Evolutionary conservation across 2,329 filamentous ascomycete species (phyloP), one percentile per base, ranked within the genome.

Genomic region (Aureobasidium vineae): DNA sequence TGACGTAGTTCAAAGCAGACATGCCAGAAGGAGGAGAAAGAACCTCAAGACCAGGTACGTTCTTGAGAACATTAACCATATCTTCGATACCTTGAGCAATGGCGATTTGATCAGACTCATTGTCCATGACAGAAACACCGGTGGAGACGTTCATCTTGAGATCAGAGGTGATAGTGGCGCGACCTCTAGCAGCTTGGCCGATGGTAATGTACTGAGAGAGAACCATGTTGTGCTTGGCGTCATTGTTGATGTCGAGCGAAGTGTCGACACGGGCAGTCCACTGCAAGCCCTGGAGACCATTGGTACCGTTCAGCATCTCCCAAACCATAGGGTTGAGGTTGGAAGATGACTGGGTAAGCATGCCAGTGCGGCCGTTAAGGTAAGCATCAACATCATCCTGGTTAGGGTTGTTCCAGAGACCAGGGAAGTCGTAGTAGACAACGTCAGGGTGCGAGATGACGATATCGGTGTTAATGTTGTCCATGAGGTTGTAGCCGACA

Each of bases 391-490:
- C 63, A 31, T 68, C 67, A 1, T 38, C 49, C 16, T 53, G 50
- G 45, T 61, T 56, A 8, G 67, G 67, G 28, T 43, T 47, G 41
- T 47, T 40, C 54, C 65, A 68, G 7, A 49, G 52, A 11, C 21
- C 53, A 43, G 43, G 31, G 28, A 63, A 68, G 31, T 63, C 63
- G 50, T 66, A 68, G 56, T 54, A 63, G 23, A 50, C 50, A 23
- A 68, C 60, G 38, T 56, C 54, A 5, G 67, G 67, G 43, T 63
- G 50, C 6, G 63, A 66, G 13, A 68, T 23, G 50, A 68, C 63
- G 13, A 68, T 68, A 26, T 66, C 64, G 31, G 67, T 68, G 54
- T 66, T 66, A 54, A 66, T 66, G 64, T 66, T 66, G 26, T 66
- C 64, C 53, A 66, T 57, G 11, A 66, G 53, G 43, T 66, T 66